Evolutionary conservation across 2,329 filamentous ascomycete genomes (phyloP), one percentile per base, ranked within the genome.

Genomic region (Ceratocystis papillata): DNA sequence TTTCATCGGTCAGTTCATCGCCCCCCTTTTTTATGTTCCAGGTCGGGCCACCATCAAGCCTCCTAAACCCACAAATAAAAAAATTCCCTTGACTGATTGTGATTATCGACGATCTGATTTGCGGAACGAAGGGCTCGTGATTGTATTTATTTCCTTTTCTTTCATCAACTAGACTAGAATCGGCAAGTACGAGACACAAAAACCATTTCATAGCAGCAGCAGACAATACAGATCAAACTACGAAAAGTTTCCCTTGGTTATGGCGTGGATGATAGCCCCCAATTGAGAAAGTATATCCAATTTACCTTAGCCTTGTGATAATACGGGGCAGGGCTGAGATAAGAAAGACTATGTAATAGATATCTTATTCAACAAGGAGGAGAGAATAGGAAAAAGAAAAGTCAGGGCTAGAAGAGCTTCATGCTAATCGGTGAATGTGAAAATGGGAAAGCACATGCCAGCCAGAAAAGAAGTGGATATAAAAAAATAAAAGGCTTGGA

Each of bases 391-490:
- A 62, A 62, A 62, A 62, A 62, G 1, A 41, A 41, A 41, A 41
- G 37, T 12, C 37, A 5, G 37, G 37, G 37, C 37, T 15, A 15
- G 37, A 41, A 41, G 37, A 48, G 60, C 57, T 66, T 60, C 63
- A 65, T 60, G n/a, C 53, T 57, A 25, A 48, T 28, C 46, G 7
- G 37, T 44, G 10, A 6, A 30, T 45, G 10, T 59, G 62, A 63
- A 67, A 61, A 64, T 67, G 61, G 37, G 33, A 61, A 48, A 50
- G n/a, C 53, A 64, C 65, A 67, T 67, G 61, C 62, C 62, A 67
- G 53, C 41, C 4, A 61, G n/a, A 25, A 63, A 15, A 61, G n/a
- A 25, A 63, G 12, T 50, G 20, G 65, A 30, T 25, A 30, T 41
- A 41, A 15, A 41, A 41, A 12, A 41, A 41, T 48, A 17, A 25